phyloP scores from a whole-genome alignment of 352 stramenopile species.

The Globisporangium parvum region DNA sequence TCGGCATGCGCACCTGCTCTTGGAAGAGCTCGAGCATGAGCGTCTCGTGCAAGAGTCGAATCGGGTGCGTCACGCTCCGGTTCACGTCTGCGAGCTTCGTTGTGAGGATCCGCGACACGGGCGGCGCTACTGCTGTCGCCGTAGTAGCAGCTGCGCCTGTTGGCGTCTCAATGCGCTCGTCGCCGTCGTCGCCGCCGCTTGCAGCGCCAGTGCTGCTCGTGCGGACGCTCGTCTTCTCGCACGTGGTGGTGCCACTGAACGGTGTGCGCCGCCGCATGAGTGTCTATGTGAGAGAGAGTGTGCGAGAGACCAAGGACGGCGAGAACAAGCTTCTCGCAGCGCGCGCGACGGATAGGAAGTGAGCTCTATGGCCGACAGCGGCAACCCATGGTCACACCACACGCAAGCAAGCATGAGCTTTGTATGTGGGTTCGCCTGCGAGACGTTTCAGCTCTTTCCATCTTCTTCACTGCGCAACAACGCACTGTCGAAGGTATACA shows the following conservation, averaged over 20 bases:
- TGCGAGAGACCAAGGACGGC: background rate
- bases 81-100: conserved; percentile 10
- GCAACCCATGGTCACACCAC: too few relatives aligned
- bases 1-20: conserved; percentile 27
- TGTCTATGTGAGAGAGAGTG: background rate
- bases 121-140: too few relatives aligned
- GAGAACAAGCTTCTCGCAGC: background rate
- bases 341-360: too few relatives aligned
- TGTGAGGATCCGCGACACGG: background rate
- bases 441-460: too few relatives aligned
- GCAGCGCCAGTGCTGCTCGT: background rate
- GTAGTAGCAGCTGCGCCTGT: background rate
- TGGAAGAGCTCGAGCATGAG: conserved; percentile 35
- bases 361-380: too few relatives aligned
- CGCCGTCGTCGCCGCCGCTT: background rate
- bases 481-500: too few relatives aligned
- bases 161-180: background rate
- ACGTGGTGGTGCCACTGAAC: background rate
- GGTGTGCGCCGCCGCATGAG: background rate
- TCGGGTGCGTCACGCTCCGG: conserved; percentile 8
- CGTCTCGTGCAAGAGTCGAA: conserved; percentile 34
- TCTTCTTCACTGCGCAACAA: too few relatives aligned
- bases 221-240: background rate
- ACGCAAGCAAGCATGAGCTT: too few relatives aligned
- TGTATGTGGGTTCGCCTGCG: too few relatives aligned